Evolutionary conservation across 2,329 filamentous ascomycete species (phyloP).

Genomic region (Canariomyces notabilis): DNA sequence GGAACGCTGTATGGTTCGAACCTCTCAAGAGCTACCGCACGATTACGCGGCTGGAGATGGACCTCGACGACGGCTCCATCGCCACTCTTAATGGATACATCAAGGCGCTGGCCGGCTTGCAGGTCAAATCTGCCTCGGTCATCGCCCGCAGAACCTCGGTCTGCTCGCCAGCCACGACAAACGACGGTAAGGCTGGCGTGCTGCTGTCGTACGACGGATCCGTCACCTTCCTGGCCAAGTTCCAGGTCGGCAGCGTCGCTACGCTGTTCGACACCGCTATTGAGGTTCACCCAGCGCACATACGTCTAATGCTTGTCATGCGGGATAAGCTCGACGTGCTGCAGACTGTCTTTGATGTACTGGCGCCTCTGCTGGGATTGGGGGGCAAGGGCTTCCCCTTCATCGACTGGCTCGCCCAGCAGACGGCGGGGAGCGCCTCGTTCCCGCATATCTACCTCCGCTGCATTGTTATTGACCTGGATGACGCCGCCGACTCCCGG

Average conservation of each 20-base stretch:
- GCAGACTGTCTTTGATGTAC: neutral
- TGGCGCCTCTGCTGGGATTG: conserved; percentile 4
- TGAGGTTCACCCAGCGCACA: conserved; percentile 1
- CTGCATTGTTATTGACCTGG: conserved; percentile 3
- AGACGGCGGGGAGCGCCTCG: conserved; percentile 1
- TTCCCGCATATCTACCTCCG: conserved; percentile 5
- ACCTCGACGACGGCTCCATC: neutral
- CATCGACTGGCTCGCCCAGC: conserved; percentile 2
- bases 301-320: conserved; percentile 1
- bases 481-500: no score
- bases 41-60: conserved; percentile 6
- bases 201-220: conserved; percentile 5
- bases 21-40: conserved; percentile 1
- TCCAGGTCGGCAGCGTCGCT: conserved; percentile 1
- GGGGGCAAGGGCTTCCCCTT: conserved; percentile 4
- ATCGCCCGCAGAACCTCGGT: conserved; percentile 5
- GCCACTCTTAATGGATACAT: conserved; percentile 2
- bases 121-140: conserved; percentile 1
- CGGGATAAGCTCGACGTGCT: conserved; percentile 4
- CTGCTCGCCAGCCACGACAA: conserved; percentile 2
- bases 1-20: conserved; percentile 9
- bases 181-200: no score
- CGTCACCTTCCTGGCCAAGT: conserved; percentile 5
- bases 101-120: neutral
- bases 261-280: conserved; percentile 3